Base-by-base conservation (phyloP, 2,329 filamentous ascomycete genomes). In the Zasmidium cellare region DNA sequence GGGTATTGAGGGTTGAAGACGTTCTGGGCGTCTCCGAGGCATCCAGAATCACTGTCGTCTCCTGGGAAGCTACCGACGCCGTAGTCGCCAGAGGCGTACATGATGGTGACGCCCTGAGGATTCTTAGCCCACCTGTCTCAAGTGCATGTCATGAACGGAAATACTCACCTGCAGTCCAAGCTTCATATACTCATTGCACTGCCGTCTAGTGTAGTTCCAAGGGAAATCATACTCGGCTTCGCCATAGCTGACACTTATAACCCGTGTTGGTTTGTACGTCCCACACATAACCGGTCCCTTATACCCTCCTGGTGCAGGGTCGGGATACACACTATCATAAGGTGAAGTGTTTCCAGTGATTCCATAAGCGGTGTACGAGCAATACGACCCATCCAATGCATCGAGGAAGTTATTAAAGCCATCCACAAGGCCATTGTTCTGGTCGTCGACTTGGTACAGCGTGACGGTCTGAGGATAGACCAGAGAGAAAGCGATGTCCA, bases 231-330 rank as follows among this genome's bases (percentile, higher is more conserved):
- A 70, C 69, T 85, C 82, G 31, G 77, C 74, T 45, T 79, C 80
- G 47, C 80, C 80, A 67, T 85, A 86, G 7, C 80, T 83, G 64
- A 84, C 80, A 35, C 78, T 80, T 57, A 85, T 77, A 2, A 83
- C 81, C 55, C 82, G 80, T 9, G 81, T 80, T 2, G 80, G 78
- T 60, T 77, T 73, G 70, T 77, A 82, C 12, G 72, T 71, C 3
- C 78, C 79, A 54, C 79, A 79, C 51, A 75, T 71, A 11, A 74
- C 60, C 2, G 68, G 63, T n/a, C 80, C 80, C 53, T 77, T 77
- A 69, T 82, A 84, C 3, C 81, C 82, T 12, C 72, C 77, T 18
- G 72, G 73, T 5, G 69, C 67, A 16, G 45, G 3, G 62, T 82
- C 76, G 0, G 81, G 82, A 60, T 84, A 83, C 56, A 46, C 38